Base-by-base conservation (phyloP, 495 filamentous ascomycete genomes). In the Collariella sp. region DNA sequence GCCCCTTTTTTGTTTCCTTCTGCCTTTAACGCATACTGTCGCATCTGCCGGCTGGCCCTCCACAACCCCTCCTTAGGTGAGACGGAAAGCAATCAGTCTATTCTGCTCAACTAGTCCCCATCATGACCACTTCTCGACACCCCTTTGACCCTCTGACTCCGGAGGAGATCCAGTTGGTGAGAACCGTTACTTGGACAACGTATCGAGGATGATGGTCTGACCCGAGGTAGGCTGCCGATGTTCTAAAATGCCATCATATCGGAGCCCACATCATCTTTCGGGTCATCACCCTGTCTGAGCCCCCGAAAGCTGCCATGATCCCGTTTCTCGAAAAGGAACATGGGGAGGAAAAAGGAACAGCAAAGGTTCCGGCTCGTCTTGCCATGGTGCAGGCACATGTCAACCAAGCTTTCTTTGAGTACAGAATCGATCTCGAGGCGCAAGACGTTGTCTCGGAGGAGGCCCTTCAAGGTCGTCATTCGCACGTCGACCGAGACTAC, bases 361-460 rank as follows among this genome's bases (percentile, higher is more conserved):
- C 23, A 70, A 41, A 29, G 12, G 77, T 42, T 68, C 75, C 57
- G 66, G 75, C 47, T 69, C 63, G 58, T 64, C 67, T 84, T 50
- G 81, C 82, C 54, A 79, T 83, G 66, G 78, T 81, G 16, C 63
- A 82, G 51, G 74, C 83, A 29, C 76, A 79, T 55, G 66, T 84
- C 7, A 70, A 71, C 3, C 52, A 62, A 18, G 64, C 64, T 10
- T 67, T 62, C 46, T 70, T 82, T 6, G 75, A 83, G 50, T 70
- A 69, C 54, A 80, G 81, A 59, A 66, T 79, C 13, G 70, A 76
- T 2, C 67, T 85, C 2, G 79, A 74, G 4, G 64, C 70, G 1
- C 71, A 76, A 46, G 41, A 72, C 4, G 45, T 62, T 20, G 16
- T 52, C 7, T 51, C 52, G 9, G 29, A 59, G 18, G 46, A 51